A percentile compares a stretch with the other conserved stretches of the same genome.
These are phyloP conservation scores for Corniculantispora saksenae DNA, from an alignment of 2,329 filamentous ascomycete species.

Conservation along the genomic window DNA sequence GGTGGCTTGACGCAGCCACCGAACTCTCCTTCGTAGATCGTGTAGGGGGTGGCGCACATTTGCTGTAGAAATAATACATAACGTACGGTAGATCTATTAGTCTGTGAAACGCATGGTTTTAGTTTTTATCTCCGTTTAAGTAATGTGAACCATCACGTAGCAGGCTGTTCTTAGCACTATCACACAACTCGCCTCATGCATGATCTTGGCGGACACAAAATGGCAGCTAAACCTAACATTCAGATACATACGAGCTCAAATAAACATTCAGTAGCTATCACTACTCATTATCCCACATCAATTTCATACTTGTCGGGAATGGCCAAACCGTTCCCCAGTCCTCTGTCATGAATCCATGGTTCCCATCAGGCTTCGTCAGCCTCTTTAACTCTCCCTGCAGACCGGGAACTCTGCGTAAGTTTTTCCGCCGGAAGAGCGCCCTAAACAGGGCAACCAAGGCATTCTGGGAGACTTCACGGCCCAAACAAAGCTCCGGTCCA, in stretches of 20 bases:
- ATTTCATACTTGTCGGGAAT: conserved; percentile 56
- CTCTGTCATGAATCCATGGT: conserved; percentile 64
- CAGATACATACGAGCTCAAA: background rate
- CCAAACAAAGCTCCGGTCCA: conserved; percentile 64
- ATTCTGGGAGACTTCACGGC: conserved; percentile 59
- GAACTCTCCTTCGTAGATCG: too few relatives aligned
- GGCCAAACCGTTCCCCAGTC: conserved; percentile 57
- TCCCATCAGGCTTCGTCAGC: conserved; percentile 55
- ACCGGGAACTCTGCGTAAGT: conserved; percentile 62
- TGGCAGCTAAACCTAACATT: too few relatives aligned
- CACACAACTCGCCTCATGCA: too few relatives aligned
- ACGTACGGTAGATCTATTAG: too few relatives aligned
- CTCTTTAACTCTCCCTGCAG: conserved; percentile 69
- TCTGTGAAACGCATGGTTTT: too few relatives aligned
- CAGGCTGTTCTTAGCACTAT: too few relatives aligned
- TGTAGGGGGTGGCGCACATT: too few relatives aligned
- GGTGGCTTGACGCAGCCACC: too few relatives aligned
- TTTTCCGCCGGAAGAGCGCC: conserved; percentile 60
- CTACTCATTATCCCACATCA: conserved; percentile 46
- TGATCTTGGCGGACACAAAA: too few relatives aligned
- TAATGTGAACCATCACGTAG: too few relatives aligned
- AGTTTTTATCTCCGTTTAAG: too few relatives aligned
- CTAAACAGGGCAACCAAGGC: conserved; percentile 70
- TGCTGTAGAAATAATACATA: too few relatives aligned
- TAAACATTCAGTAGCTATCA: background rate